Conservation (phyloP, 768 basidiomycete species). For the Paxillus ammoniavirescens region DNA sequence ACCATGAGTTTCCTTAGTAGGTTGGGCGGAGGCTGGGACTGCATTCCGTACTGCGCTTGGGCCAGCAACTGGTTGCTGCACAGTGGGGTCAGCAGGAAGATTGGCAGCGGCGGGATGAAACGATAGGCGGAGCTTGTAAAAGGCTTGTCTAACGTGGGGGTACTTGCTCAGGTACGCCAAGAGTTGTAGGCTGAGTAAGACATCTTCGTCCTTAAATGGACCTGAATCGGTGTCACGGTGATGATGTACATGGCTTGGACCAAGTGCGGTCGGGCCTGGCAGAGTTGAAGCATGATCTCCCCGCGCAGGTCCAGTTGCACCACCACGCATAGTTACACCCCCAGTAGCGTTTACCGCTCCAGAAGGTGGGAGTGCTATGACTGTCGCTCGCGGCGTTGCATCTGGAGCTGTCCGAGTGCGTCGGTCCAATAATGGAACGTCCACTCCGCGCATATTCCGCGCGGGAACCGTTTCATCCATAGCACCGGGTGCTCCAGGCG, state of each 20-base stretch:
- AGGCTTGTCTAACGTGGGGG: slow-evolving; percentile 93
- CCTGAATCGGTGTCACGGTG: slow-evolving; percentile 46
- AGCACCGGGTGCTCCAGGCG: slow-evolving; percentile 88
- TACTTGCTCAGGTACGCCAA: slow-evolving; percentile 97
- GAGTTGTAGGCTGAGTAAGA: slow-evolving; percentile 85
- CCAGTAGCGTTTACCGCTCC: slow-evolving; percentile 10
- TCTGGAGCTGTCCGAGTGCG: slow-evolving; percentile 47
- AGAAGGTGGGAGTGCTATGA: slow-evolving; percentile 50
- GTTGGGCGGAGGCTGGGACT: slow-evolving; percentile 8
- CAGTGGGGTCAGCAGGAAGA: slow-evolving; percentile 31
- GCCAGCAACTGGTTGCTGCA: slow-evolving; percentile 22
- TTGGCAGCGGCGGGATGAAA: slow-evolving; percentile 74
- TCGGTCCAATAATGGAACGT: slow-evolving; percentile 26
- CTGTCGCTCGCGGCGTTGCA: slow-evolving; percentile 62
- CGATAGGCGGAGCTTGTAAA: slow-evolving; percentile 84
- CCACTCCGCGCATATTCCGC: slow-evolving; percentile 27
- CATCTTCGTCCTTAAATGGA: slow-evolving; percentile 92
- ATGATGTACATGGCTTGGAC: slow-evolving; percentile 37
- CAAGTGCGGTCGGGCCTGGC: slow-evolving; percentile 14
- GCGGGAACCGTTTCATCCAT: slow-evolving; percentile 37
- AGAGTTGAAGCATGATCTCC: slow-evolving; percentile 15
- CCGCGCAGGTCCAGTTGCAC: slow-evolving; percentile 9
- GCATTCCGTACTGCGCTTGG: slow-evolving; percentile 22
- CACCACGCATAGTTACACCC: slow-evolving; percentile 16
- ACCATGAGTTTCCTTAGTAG: slow-evolving; percentile 34